Base-by-base conservation (phyloP, 441 rosid species). In the Pelargonium fulgidum region DNA sequence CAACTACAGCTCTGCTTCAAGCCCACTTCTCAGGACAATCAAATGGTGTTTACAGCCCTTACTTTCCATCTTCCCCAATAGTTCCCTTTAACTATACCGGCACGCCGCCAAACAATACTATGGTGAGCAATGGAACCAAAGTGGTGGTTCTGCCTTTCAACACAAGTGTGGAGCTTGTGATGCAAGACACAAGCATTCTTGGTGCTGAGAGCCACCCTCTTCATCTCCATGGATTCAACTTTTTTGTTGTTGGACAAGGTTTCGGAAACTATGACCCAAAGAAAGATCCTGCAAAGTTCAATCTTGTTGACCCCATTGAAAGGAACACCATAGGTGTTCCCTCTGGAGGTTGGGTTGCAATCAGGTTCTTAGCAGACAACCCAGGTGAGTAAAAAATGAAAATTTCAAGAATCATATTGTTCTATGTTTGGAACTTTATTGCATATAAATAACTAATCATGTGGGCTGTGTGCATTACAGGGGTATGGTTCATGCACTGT, bases 321-420 rank as follows among this genome's bases (percentile, higher is more conserved):
- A 81, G 82, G 17, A 88, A 89, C 59, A 85, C 90, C 0, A 83
- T 84, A 0, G 87, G 85, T 3, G 91, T 86, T 64, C 93, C 94
- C 13, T 80, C 87, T 0, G 88, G 86, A 47, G 91, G 94, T n/a
- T 89, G 91, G 88, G 84, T 83, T 11, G 89, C 88, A 41, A 76
- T 84, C 42, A 83, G 91, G 7, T 85, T 86, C 41, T 63, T 77
- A 63, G 93, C 89, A 13, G 82, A 88, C 68, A 88, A 86, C 74
- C 88, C 93, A 66, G 89, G 93, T 36, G 41, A 36, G 41, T 36
- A 29, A 36, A 86, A 36, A 36, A 36, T 36, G 41, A 36, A 5
- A 36, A 36, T 4, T 36, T 36, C 41, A 36, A 36, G 41, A 36
- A 36, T 36, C 41, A 4, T 36, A 36, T 3, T 29, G 33, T 29